Evolutionary conservation across 164 flowering plant species (phyloP).

Genomic region (Akebia trifoliata): DNA sequence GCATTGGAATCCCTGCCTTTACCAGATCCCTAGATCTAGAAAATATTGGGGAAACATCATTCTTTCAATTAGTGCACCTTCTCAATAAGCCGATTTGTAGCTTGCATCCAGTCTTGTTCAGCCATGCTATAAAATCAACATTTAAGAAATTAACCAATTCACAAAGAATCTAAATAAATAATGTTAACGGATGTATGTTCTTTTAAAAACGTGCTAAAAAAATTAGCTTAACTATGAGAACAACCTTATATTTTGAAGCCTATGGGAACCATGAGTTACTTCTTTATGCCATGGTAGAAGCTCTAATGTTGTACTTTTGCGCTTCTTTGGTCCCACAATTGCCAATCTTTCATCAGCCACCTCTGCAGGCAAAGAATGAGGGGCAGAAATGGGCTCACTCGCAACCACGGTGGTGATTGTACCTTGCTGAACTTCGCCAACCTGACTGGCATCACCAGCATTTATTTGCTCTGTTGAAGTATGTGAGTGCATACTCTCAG

Average conservation of each 20-base stretch:
- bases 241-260: constrained; percentile 44
- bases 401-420: constrained; percentile 11
- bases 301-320: constrained; percentile 36
- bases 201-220: too few species aligned
- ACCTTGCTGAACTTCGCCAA: constrained; percentile 18
- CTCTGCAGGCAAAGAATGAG: constrained; percentile 20
- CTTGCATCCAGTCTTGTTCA: constrained; percentile 62
- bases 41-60: neutral
- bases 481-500: constrained; percentile 23
- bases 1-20: constrained; percentile 6
- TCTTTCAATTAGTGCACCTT: constrained; percentile 41
- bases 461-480: constrained; percentile 19
- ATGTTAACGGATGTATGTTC: neutral
- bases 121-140: constrained; percentile 41
- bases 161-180: neutral
- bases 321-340: constrained; percentile 42
- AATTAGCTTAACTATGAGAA: neutral
- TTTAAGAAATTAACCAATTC: too few species aligned
- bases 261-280: constrained; percentile 27
- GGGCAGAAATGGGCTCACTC: constrained; percentile 18
- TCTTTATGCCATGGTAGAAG: constrained; percentile 57
- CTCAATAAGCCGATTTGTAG: constrained; percentile 55
- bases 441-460: constrained; percentile 22
- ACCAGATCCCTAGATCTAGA: neutral
- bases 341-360: constrained; percentile 26